These are phyloP conservation scores for Trichosphaerium sp. DNA, from an alignment of 78 protist genomes.

Conservation along the genomic window DNA sequence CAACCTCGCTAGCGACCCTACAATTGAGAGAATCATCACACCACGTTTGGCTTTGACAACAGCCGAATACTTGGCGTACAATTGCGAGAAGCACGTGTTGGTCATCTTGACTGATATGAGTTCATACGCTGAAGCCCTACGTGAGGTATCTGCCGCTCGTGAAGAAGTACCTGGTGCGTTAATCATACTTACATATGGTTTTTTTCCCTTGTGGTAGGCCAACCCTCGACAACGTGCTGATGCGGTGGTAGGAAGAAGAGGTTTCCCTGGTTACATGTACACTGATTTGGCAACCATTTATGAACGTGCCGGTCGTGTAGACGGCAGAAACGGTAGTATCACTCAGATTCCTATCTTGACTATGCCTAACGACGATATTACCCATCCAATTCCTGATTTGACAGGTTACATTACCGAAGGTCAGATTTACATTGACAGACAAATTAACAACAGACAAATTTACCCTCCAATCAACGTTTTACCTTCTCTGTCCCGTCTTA, in stretches of 20 bases:
- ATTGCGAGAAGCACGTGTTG: slow-evolving; percentile 97
- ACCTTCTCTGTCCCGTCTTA: slow-evolving; percentile 98
- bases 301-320: slow-evolving; percentile 99
- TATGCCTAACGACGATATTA: slow-evolving; percentile 99
- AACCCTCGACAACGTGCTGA: no score
- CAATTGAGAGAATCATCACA: slow-evolving; percentile 99
- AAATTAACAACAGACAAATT: slow-evolving; percentile 89
- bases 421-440: slow-evolving; percentile 97
- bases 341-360: slow-evolving; percentile 99
- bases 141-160: slow-evolving; percentile 95
- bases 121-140: slow-evolving; percentile 99
- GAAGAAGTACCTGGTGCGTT: slow-evolving; percentile 92
- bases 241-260: slow-evolving; percentile 93
- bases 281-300: slow-evolving; percentile 98
- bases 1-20: slow-evolving; percentile 99
- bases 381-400: slow-evolving; percentile 99
- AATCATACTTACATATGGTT: slow-evolving; percentile 65
- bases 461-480: slow-evolving; percentile 99
- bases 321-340: slow-evolving; percentile 95
- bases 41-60: slow-evolving; percentile 97
- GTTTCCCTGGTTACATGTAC: slow-evolving; percentile 99
- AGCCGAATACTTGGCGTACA: slow-evolving; percentile 98
- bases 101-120: slow-evolving; percentile 99
- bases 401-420: slow-evolving; percentile 99
- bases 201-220: no score